Conservation (phyloP, 139 green algal genomes). For the Closterium sp. region DNA sequence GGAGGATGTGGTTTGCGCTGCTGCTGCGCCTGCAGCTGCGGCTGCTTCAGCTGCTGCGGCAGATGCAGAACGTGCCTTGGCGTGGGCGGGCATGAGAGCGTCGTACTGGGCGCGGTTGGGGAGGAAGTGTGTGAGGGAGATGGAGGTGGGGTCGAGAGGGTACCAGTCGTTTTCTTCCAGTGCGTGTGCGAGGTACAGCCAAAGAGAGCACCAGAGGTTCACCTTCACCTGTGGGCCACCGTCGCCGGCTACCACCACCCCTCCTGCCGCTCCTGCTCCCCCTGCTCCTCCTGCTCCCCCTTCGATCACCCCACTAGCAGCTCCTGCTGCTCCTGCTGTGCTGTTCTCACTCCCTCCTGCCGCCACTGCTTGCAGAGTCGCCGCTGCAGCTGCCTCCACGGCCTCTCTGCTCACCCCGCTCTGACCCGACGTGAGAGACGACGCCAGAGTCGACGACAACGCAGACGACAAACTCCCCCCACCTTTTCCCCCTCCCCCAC, state of each 20-base stretch:
- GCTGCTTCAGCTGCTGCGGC: neutral
- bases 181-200: conserved; percentile 24
- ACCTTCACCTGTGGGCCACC: neutral
- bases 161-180: conserved; percentile 33
- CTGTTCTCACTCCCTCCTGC: neutral
- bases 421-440: neutral
- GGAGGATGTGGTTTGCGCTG: neutral
- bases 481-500: neutral
- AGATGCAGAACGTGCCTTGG: neutral
- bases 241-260: neutral
- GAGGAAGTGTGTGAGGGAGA: conserved; percentile 21
- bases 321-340: neutral
- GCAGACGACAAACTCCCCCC: neutral
- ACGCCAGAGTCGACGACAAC: neutral
- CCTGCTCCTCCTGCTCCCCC: no score
- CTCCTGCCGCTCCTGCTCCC: neutral
- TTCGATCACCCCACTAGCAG: no score
- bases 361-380: neutral
- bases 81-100: neutral
- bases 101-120: conserved; percentile 17
- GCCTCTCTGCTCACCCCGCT: neutral
- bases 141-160: conserved; percentile 25
- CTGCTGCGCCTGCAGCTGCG: neutral
- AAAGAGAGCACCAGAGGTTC: conserved; percentile 38
- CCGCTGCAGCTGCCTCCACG: neutral